These are phyloP conservation scores for Exophiala calicioides DNA, from an alignment of 2,329 filamentous ascomycete species.

Conservation along the genomic window DNA sequence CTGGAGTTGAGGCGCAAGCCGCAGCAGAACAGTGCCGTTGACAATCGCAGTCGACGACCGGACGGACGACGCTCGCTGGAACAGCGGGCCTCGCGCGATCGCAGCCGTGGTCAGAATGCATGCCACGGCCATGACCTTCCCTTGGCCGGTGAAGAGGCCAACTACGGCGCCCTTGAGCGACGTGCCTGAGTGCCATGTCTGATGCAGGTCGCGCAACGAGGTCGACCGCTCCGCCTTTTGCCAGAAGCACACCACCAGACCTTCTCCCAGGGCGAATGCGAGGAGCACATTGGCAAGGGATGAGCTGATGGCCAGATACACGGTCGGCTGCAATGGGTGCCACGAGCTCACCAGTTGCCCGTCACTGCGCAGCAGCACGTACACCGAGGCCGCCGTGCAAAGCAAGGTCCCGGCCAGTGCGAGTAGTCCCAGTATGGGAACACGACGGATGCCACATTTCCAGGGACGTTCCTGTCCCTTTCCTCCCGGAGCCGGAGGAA, in stretches of 20 bases:
- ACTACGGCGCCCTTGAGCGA: constrained; percentile 19
- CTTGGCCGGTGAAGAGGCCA: too few relatives aligned
- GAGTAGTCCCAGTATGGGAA: too few relatives aligned
- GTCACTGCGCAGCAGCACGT: too few relatives aligned
- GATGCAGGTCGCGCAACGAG: constrained; percentile 22
- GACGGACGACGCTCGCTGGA: constrained; percentile 24
- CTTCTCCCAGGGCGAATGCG: constrained; percentile 16
- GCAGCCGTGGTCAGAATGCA: constrained; percentile 17
- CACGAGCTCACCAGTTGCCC: too few relatives aligned
- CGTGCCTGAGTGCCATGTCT: constrained; percentile 21
- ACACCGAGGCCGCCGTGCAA: too few relatives aligned
- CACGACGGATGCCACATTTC: too few relatives aligned
- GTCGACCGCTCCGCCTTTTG: constrained; percentile 9
- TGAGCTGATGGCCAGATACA: constrained; percentile 25
- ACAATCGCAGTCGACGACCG: background rate
- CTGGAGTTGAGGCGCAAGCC: too few relatives aligned
- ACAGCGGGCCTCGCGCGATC: constrained; percentile 21
- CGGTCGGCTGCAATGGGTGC: constrained; percentile 21
- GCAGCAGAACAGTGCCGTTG: background rate
- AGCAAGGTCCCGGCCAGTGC: too few relatives aligned
- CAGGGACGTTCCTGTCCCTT: too few relatives aligned
- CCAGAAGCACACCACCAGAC: constrained; percentile 22
- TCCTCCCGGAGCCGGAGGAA: too few relatives aligned
- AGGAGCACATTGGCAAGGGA: constrained; percentile 19
- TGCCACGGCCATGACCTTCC: constrained; percentile 21